phyloP scores from a whole-genome alignment of 305 asterid species.

The Stenogyne calaminthoides region DNA sequence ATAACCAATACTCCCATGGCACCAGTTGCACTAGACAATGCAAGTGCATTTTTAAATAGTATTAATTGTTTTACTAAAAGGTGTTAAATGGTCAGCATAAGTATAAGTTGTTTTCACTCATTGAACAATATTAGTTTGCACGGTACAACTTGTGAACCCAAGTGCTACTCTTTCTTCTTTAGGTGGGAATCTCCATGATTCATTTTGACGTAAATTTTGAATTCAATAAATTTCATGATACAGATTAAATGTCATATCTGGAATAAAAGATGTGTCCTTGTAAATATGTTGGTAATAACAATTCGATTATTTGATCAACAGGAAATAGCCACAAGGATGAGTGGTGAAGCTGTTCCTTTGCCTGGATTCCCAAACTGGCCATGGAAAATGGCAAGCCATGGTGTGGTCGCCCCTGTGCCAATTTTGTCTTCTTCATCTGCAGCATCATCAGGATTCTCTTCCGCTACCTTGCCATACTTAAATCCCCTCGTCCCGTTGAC shows the following conservation, averaged over 20 bases:
- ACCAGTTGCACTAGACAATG: no score
- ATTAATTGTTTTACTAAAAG: no score
- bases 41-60: no score
- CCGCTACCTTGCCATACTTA: constrained; percentile 44
- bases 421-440: constrained; percentile 65
- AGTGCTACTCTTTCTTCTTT: no score
- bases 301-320: constrained; percentile 30
- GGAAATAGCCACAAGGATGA: constrained; percentile 55
- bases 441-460: constrained; percentile 99
- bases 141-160: no score
- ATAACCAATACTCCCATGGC: no score
- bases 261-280: not conserved
- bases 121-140: no score
- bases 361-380: constrained; percentile 63
- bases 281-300: not conserved
- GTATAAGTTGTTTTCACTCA: no score
- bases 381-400: constrained; percentile 59
- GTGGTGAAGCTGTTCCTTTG: constrained; percentile 48
- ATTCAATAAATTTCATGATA: not conserved
- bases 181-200: no score
- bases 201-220: no score
- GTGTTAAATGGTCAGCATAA: no score
- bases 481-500: constrained; percentile 41
- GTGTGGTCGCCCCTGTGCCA: constrained; percentile 50
- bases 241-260: not conserved